A percentile compares a stretch with the other conserved stretches of the same genome.
These are phyloP conservation scores for Tricholoma terreum DNA, from an alignment of 768 basidiomycete genomes.

Conservation along the genomic window DNA sequence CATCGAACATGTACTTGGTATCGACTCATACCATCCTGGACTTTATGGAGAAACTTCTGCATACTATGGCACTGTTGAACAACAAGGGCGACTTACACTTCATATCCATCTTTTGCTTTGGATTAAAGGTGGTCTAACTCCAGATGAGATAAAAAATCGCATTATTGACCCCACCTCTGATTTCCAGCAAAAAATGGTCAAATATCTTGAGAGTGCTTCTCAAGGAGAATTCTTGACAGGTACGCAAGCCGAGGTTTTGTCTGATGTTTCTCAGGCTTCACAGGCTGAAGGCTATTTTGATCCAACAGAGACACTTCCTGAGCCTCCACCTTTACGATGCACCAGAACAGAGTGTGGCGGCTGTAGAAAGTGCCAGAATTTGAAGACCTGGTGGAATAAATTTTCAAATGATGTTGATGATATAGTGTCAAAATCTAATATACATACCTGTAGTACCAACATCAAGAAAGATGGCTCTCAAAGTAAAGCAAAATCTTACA, in stretches of 20 bases:
- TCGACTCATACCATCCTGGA: conserved; percentile 12
- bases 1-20: conserved; percentile 13
- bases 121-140: conserved; percentile 14
- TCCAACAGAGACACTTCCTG: conserved; percentile 23
- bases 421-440: conserved; percentile 25
- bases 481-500: conserved; percentile 2
- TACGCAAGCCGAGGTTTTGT: not conserved
- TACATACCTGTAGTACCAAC: conserved; percentile 23
- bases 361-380: conserved; percentile 15
- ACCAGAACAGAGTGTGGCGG: conserved; percentile 2
- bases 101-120: conserved; percentile 29
- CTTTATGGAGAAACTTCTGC: conserved; percentile 26
- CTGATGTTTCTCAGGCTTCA: conserved; percentile 2
- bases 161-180: conserved; percentile 8
- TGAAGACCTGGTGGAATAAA: conserved; percentile 9
- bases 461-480: conserved; percentile 11
- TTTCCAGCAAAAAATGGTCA: conserved; percentile 5
- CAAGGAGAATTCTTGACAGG: conserved; percentile 7
- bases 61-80: conserved; percentile 32
- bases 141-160: conserved; percentile 1
- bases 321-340: conserved; percentile 14
- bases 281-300: conserved; percentile 22
- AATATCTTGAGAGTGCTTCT: conserved; percentile 5
- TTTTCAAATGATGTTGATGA: conserved; percentile 24
- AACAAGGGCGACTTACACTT: conserved; percentile 26